phyloP scores from a whole-genome alignment of 2,329 filamentous ascomycete genomes.

The Talaromyces verruculosus region DNA sequence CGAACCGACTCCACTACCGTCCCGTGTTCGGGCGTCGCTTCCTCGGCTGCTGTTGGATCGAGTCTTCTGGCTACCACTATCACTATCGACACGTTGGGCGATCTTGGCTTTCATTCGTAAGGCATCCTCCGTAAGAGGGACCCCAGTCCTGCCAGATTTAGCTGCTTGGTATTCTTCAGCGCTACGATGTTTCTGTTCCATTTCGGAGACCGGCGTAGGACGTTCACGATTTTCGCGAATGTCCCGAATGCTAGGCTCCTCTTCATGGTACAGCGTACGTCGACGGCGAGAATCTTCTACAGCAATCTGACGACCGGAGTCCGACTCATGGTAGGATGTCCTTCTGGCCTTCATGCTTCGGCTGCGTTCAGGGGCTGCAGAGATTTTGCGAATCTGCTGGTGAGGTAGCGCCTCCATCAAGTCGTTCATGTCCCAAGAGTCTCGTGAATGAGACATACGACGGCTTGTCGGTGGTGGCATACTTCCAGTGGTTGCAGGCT shows the following conservation, averaged over 20 bases:
- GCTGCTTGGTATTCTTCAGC: conserved; percentile 44
- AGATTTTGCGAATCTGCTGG: conserved; percentile 31
- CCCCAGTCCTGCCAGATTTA: conserved; percentile 28
- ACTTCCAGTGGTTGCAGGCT: conserved; percentile 33
- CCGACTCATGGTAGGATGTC: conserved; percentile 36
- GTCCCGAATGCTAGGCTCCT: conserved; percentile 16
- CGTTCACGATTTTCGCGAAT: conserved; percentile 6
- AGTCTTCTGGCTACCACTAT: conserved; percentile 44
- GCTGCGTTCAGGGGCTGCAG: conserved; percentile 35
- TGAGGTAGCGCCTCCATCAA: conserved; percentile 36
- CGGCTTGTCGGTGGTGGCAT: conserved; percentile 29
- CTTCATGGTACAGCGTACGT: conserved; percentile 35
- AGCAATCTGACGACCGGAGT: conserved; percentile 34
- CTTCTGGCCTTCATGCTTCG: conserved; percentile 34
- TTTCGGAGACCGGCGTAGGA: conserved; percentile 18
- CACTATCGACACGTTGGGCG: conserved; percentile 34
- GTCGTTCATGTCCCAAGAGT: conserved; percentile 37
- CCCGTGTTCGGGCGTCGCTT: conserved; percentile 38
- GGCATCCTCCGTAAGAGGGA: conserved; percentile 38
- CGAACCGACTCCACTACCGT: conserved; percentile 34
- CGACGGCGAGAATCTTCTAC: conserved; percentile 39
- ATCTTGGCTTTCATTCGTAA: conserved; percentile 34
- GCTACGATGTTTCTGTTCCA: conserved; percentile 41
- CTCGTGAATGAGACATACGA: conserved; percentile 30
- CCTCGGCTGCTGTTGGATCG: conserved; percentile 44